Base-by-base conservation (phyloP, 2,329 filamentous ascomycete genomes). In the Aspergillus novofumigatus region DNA sequence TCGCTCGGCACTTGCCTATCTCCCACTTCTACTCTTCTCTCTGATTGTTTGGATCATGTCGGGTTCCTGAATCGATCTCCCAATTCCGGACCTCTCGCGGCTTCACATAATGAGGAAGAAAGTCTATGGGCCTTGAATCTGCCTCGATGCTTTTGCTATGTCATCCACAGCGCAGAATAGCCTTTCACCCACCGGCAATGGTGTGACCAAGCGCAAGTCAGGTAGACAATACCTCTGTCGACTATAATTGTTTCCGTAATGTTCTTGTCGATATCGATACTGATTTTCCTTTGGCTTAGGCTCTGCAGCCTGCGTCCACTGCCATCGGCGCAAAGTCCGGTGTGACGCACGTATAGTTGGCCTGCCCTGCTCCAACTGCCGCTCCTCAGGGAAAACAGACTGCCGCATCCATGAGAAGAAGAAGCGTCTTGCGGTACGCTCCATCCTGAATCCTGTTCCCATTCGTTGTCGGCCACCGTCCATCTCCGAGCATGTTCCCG, bases 341-440 rank as follows among this genome's bases (percentile, higher is more conserved):
- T 82, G 80, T 59, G 80, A 82, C 66, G 76, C 81, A 48, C 73
- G 79, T 54, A 62, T 72, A 21, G 76, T 77, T 32, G 80, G 80
- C 14, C 62, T 75, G 1, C 80, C 80, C 0, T 82, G 80, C 62
- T 77, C 79, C 53, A 81, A 80, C 59, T 82, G 80, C 57, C 70
- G 71, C 35, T 69, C 72, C 25, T 75, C 78, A 35, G 70, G 74
- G 20, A 74, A 74, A 53, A 50, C 66, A 14, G 75, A 76, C 54
- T 82, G 80, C 56, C 74, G 69, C 32, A 75, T 81, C 28, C 80
- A 81, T 58, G 78, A 81, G 63, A 81, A 81, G 66, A 80, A 77
- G 64, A 79, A 80, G 60, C 77, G 75, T 3, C 70, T 78, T 44
- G 70, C 75, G 35, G 71, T 73, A 47, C 75, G 69, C 48, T 77